These are phyloP conservation scores for Sanguinoderma infundibulare DNA, from an alignment of 1,284 basidiomycete genomes.

Conservation along the genomic window DNA sequence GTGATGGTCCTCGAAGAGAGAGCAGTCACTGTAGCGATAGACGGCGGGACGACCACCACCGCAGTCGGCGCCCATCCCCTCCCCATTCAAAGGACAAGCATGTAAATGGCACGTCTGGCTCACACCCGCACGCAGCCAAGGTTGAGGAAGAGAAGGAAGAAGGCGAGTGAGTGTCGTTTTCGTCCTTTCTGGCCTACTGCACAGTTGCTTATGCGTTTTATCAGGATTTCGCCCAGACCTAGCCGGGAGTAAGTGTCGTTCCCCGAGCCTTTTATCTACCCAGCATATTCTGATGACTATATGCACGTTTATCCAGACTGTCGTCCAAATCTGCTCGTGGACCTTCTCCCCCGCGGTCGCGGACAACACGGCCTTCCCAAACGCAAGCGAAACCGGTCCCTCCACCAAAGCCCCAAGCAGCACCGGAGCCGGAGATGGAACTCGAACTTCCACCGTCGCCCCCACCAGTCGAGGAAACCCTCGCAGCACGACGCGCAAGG, in stretches of 20 bases:
- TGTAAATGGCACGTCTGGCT: constrained; percentile 20
- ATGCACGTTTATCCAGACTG: constrained; percentile 1
- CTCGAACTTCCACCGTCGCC: constrained; percentile 54
- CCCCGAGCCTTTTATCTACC: not conserved
- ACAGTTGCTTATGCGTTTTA: not conserved
- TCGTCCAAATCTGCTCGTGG: constrained; percentile 20
- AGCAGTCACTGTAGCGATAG: constrained; percentile 20
- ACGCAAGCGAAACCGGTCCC: not conserved
- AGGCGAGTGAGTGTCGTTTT: constrained; percentile 72
- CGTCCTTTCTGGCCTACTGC: not conserved
- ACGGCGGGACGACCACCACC: constrained; percentile 18
- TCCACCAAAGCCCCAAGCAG: constrained; percentile 19
- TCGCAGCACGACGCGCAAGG: constrained; percentile 81
- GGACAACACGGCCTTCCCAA: not conserved
- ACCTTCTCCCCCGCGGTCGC: constrained; percentile 31
- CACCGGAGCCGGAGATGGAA: constrained; percentile 6
- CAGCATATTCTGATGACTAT: not conserved
- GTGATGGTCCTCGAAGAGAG: constrained; percentile 27
- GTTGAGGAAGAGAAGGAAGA: constrained; percentile 70
- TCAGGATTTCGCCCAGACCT: constrained; percentile 64
- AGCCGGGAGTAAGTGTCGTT: constrained; percentile 36
- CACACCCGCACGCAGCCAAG: constrained; percentile 29
- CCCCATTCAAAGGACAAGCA: constrained; percentile 11
- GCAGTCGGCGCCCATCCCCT: constrained; percentile 21
- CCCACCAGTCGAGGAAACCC: constrained; percentile 69